These are phyloP conservation scores for Discostella stelligera DNA, from an alignment of 352 stramenopile genomes.

Conservation along the genomic window DNA sequence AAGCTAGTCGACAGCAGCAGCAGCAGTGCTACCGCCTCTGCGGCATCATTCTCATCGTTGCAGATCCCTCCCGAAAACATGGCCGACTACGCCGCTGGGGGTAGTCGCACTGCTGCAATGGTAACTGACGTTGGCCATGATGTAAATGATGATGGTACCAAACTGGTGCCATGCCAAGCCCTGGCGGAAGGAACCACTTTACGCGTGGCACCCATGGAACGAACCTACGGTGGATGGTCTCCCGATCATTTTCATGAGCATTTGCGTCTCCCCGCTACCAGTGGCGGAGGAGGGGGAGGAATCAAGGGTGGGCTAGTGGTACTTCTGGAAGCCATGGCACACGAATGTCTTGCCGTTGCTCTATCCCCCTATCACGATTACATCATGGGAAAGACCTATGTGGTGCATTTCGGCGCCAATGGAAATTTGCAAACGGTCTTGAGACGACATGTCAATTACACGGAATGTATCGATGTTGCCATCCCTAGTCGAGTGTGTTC, in stretches of 20 bases:
- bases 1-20: not conserved
- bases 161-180: conserved; percentile 16
- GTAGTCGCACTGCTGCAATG: not conserved
- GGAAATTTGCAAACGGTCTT: conserved; percentile 60
- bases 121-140: not conserved
- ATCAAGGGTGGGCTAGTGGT: conserved; percentile 29
- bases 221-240: conserved; percentile 35
- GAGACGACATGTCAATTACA: conserved; percentile 43
- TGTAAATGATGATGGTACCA: conserved; percentile 1
- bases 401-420: conserved; percentile 61
- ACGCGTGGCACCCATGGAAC: conserved; percentile 43
- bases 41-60: conserved; percentile 1
- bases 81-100: conserved; percentile 20
- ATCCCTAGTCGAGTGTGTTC: conserved; percentile 53
- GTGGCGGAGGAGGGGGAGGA: no score
- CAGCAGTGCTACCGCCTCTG: no score
- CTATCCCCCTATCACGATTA: conserved; percentile 59
- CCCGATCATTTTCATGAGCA: conserved; percentile 51
- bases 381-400: conserved; percentile 60
- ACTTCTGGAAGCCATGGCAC: conserved; percentile 42
- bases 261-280: conserved; percentile 33
- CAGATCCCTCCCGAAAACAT: conserved; percentile 6
- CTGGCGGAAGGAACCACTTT: conserved; percentile 28
- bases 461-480: conserved; percentile 41
- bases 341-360: conserved; percentile 63